Base-by-base conservation (phyloP, 2,329 filamentous ascomycete genomes). In the Juglanconis oblonga region DNA sequence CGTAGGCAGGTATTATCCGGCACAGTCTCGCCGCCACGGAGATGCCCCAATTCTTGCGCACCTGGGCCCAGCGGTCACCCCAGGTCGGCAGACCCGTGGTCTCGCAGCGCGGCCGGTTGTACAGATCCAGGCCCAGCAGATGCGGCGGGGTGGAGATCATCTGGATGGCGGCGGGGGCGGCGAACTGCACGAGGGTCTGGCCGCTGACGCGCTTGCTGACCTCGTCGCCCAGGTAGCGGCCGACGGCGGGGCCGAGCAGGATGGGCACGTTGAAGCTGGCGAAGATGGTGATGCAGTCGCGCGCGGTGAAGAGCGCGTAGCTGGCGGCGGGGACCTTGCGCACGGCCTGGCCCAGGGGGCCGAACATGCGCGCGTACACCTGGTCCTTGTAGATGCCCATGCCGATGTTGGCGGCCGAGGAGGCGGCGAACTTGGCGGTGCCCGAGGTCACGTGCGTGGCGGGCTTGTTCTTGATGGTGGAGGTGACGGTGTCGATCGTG, bases 381-480 rank as follows among this genome's bases (percentile, higher is more conserved):
- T 88, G 87, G 76, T 97, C 93, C 74, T 97, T 97, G 82, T 95
- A 92, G 51, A 97, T 86, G 74, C 91, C 92, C 40, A 97, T 81
- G 7, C 86, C 85, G 74, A 97, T 87, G 76, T 97, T 98, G 58
- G 92, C 86, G n/a, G 84, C 77, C 14, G 86, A 90, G 1, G 91
- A 94, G 54, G 90, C 87, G 67, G 86, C 77, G 76, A 98, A 97
- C 72, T 97, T 97, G 63, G 84, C 75, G 0, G 87, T 83, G 58
- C 92, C 92, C 8, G 89, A 81, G 0, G 91, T 93, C 35, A 91
- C 87, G 66, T 79, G 74, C 5, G 79, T 77, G 6, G 89, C 83
- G 38, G 86, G 78, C 14, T 78, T 74, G 69, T 84, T 76, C 52
- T 78, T 73, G 13, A 86, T 66, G 1, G 89, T 92, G 5, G 91